Percentiles rank a stretch among this genome's conserved stretches.
phyloP scores from a whole-genome alignment of 352 stramenopile genomes.

The Aphanomyces euteiches region DNA sequence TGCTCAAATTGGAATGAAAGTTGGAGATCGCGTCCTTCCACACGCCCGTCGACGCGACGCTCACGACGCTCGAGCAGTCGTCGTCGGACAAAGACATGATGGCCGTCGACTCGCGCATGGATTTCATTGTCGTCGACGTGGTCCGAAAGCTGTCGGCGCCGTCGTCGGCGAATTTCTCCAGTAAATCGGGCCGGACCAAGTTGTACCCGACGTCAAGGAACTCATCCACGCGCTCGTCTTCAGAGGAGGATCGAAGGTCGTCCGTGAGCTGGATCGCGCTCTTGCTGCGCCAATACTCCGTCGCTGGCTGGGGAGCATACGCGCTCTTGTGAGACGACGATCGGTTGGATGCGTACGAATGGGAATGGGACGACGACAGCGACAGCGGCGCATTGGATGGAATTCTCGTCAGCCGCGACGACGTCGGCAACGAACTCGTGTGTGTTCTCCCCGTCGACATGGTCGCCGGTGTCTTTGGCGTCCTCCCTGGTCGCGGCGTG shows the following conservation, averaged over 20 bases:
- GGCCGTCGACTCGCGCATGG: not conserved
- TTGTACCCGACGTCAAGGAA: not conserved
- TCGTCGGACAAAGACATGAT: not conserved
- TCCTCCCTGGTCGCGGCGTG: too few relatives aligned
- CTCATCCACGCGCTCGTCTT: too few relatives aligned
- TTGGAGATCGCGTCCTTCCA: constrained; percentile 27
- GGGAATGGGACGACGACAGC: not conserved
- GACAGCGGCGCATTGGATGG: not conserved
- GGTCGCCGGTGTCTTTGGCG: not conserved
- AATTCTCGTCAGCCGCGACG: too few relatives aligned
- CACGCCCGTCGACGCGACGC: not conserved
- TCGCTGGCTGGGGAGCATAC: not conserved
- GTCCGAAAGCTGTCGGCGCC: not conserved
- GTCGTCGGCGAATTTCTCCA: not conserved
- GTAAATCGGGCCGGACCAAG: not conserved
- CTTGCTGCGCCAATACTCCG: not conserved
- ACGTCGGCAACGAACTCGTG: not conserved
- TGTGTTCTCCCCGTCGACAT: not conserved
- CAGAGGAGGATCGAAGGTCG: too few relatives aligned
- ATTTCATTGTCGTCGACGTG: not conserved
- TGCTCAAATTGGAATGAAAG: constrained; percentile 16
- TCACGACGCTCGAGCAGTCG: not conserved
- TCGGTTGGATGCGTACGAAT: not conserved
- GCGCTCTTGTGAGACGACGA: not conserved
- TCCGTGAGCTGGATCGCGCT: not conserved